Conservation (phyloP, 352 stramenopile genomes). For the Globisporangium iwayamae region DNA sequence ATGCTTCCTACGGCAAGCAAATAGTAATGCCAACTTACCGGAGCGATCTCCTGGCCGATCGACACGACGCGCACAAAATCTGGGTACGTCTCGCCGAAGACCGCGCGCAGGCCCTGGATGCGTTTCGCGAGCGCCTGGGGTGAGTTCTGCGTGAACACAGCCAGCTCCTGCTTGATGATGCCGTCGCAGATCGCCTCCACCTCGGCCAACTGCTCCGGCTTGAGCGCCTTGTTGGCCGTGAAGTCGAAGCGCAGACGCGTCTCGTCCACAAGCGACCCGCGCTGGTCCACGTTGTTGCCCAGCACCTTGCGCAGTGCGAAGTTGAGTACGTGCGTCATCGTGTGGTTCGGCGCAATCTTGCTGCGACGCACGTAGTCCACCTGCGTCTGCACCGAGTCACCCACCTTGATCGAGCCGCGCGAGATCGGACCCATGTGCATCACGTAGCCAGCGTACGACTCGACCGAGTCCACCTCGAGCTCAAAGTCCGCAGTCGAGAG, state of each 20-base stretch:
- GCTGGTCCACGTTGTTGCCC: constrained; percentile 94
- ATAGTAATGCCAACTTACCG: not conserved
- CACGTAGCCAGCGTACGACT: constrained; percentile 95
- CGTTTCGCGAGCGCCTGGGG: constrained; percentile 92
- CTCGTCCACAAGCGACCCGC: constrained; percentile 96
- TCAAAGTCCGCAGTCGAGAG: constrained; percentile 48
- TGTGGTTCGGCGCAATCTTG: constrained; percentile 97
- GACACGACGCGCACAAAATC: constrained; percentile 97
- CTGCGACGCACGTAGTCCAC: constrained; percentile 95
- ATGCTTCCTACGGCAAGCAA: too few relatives aligned
- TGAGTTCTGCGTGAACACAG: constrained; percentile 91
- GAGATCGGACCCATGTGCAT: constrained; percentile 91
- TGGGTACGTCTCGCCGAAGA: constrained; percentile 99
- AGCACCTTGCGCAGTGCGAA: constrained; percentile 95
- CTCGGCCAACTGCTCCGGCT: constrained; percentile 82
- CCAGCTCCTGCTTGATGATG: constrained; percentile 87
- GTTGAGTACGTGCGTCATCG: constrained; percentile 99
- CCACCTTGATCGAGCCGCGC: constrained; percentile 75
- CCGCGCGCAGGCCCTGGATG: constrained; percentile 95
- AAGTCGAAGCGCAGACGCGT: constrained; percentile 99
- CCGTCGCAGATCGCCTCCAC: constrained; percentile 88
- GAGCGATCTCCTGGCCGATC: constrained; percentile 84
- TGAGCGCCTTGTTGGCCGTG: constrained; percentile 95
- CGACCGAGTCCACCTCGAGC: constrained; percentile 88
- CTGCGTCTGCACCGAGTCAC: constrained; percentile 77